phyloP scores from a whole-genome alignment of 257 asterid genomes.

The Forsythia viridissima region DNA sequence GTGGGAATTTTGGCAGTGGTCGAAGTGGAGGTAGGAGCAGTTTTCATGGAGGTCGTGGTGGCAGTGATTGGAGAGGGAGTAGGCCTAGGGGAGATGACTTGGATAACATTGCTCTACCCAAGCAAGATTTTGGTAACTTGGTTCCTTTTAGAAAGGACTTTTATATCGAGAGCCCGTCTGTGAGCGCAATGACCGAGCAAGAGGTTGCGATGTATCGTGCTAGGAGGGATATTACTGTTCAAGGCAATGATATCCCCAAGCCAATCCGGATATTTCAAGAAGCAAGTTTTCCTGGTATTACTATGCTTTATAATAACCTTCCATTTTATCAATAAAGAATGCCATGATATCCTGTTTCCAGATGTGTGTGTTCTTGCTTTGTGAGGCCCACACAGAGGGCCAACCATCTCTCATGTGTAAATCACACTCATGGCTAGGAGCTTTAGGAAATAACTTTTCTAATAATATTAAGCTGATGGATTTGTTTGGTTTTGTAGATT shows the following conservation, averaged over 20 bases:
- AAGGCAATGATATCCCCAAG: conserved; percentile 80
- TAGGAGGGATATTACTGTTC: conserved; percentile 68
- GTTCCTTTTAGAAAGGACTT: conserved; percentile 78
- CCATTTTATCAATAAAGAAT: neutral
- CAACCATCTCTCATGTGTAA: neutral
- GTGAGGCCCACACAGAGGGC: neutral
- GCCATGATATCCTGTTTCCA: conserved; percentile 10
- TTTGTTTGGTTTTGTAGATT: conserved; percentile 45
- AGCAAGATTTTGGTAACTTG: conserved; percentile 73
- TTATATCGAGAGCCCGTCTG: conserved; percentile 71
- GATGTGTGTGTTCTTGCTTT: neutral
- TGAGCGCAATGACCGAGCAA: conserved; percentile 73
- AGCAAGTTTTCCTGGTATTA: conserved; percentile 81
- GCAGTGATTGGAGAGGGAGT: conserved; percentile 46
- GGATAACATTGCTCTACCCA: conserved; percentile 68
- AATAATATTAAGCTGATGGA: conserved; percentile 23
- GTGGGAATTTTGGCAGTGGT: conserved; percentile 22
- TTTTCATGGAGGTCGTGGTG: conserved; percentile 50
- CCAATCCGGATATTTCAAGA: conserved; percentile 81
- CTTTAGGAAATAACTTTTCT: conserved; percentile 1
- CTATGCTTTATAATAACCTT: neutral
- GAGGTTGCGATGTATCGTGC: conserved; percentile 72
- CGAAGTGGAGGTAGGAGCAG: conserved; percentile 23
- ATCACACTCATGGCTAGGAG: neutral
- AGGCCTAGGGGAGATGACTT: conserved; percentile 62